Evolutionary conservation across 1,284 basidiomycete species (phyloP).

Genomic region (Cutaneotrichosporon cyanovorans): DNA sequence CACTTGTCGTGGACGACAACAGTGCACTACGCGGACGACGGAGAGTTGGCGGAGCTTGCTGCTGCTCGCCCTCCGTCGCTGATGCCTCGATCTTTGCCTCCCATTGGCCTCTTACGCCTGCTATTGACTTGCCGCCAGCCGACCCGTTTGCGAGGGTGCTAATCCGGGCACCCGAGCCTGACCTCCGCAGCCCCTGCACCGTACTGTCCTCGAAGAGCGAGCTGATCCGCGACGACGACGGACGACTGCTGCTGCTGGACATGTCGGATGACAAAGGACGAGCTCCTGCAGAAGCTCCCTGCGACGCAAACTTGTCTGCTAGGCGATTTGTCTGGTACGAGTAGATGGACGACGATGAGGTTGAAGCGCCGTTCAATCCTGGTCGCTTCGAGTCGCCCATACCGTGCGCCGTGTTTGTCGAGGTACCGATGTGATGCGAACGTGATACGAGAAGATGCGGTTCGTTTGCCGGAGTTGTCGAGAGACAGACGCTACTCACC

Average conservation of each 20-base stretch:
- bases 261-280: background rate
- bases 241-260: too few species aligned
- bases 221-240: slow-evolving; percentile 10
- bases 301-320: background rate
- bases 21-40: slow-evolving; percentile 1
- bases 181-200: slow-evolving; percentile 13
- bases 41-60: background rate
- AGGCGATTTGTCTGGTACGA: slow-evolving; percentile 31
- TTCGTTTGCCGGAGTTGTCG: too few species aligned
- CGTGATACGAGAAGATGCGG: too few species aligned
- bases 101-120: slow-evolving; percentile 37
- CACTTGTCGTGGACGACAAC: background rate
- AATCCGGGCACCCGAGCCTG: slow-evolving; percentile 20
- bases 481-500: too few species aligned
- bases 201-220: slow-evolving; percentile 15
- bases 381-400: background rate
- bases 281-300: background rate
- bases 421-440: background rate
- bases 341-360: slow-evolving; percentile 35
- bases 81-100: slow-evolving; percentile 36
- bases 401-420: background rate
- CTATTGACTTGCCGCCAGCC: slow-evolving; percentile 29
- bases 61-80: background rate
- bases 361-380: background rate
- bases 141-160: slow-evolving; percentile 9